Evolutionary conservation across 2,329 filamentous ascomycete genomes (phyloP).

Genomic region (Fusarium subtropicale): DNA sequence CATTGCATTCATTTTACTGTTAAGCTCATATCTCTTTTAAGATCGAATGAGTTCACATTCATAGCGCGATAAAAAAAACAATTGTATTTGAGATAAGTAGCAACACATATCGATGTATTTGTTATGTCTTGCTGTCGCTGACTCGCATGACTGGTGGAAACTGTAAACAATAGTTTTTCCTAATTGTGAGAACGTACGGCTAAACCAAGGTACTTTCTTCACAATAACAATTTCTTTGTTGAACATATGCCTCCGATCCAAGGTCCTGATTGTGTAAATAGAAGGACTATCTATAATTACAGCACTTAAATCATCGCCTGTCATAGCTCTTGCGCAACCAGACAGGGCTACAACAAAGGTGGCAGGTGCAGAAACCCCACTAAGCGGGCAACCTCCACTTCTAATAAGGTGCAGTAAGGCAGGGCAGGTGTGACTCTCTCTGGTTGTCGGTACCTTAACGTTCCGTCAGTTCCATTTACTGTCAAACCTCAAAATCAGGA

Average conservation of each 20-base stretch:
- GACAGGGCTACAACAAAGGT: constrained; percentile 3
- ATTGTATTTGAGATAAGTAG: not conserved
- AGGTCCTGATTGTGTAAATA: not conserved
- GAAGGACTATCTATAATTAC: not conserved
- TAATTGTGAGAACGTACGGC: no score
- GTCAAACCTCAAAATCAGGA: constrained; percentile 40
- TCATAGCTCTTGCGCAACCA: not conserved
- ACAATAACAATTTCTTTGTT: not conserved
- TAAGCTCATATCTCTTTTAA: no score
- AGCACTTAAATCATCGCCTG: not conserved
- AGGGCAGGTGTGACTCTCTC: not conserved
- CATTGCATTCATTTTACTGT: no score
- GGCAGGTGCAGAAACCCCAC: constrained; percentile 8
- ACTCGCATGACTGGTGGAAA: not conserved
- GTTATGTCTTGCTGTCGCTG: not conserved
- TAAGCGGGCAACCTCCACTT: not conserved
- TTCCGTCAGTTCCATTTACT: constrained; percentile 6
- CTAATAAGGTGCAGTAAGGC: not conserved
- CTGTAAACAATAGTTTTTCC: not conserved
- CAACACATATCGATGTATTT: not conserved
- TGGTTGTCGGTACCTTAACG: constrained; percentile 11
- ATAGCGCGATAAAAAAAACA: not conserved
- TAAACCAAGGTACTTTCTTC: not conserved
- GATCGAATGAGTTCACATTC: no score
- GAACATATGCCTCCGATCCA: not conserved